Conservation (phyloP, 2,329 filamentous ascomycete genomes). For the Thermomyces lanuginosus region DNA sequence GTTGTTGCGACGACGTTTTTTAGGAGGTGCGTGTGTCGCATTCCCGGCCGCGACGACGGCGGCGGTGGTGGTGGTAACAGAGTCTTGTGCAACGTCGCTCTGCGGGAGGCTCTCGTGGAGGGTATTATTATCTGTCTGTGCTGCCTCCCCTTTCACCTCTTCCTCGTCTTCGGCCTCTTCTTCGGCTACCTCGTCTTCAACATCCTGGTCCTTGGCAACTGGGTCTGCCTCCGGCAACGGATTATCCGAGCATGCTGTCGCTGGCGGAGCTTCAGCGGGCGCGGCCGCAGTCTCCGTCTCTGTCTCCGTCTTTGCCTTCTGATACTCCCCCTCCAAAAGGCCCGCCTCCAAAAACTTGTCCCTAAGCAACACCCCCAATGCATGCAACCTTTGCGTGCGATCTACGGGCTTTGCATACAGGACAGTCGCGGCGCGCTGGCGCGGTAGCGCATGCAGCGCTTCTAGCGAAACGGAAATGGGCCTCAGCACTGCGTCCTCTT, state of each 20-base stretch:
- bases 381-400: slow-evolving; percentile 23
- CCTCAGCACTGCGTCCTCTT: slow-evolving; percentile 17
- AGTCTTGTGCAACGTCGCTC: no score
- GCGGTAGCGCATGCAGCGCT: slow-evolving; percentile 23
- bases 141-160: no score
- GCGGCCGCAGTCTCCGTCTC: neutral
- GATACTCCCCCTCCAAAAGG: slow-evolving; percentile 21
- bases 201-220: neutral
- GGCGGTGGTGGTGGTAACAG: no score
- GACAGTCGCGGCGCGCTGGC: slow-evolving; percentile 19
- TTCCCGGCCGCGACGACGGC: neutral
- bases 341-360: slow-evolving; percentile 29
- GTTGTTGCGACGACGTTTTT: neutral
- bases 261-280: neutral
- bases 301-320: slow-evolving; percentile 5
- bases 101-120: no score
- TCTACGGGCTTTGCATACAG: slow-evolving; percentile 27
- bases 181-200: neutral
- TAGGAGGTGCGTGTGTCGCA: neutral
- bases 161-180: no score
- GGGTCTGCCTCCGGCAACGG: slow-evolving; percentile 1
- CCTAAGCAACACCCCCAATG: slow-evolving; percentile 25
- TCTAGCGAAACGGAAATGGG: slow-evolving; percentile 30
- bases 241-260: neutral
- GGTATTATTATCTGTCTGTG: no score